Evolutionary conservation across 2,329 filamentous ascomycete species (phyloP).

Genomic region (Pyrenophora tritici-repentis): DNA sequence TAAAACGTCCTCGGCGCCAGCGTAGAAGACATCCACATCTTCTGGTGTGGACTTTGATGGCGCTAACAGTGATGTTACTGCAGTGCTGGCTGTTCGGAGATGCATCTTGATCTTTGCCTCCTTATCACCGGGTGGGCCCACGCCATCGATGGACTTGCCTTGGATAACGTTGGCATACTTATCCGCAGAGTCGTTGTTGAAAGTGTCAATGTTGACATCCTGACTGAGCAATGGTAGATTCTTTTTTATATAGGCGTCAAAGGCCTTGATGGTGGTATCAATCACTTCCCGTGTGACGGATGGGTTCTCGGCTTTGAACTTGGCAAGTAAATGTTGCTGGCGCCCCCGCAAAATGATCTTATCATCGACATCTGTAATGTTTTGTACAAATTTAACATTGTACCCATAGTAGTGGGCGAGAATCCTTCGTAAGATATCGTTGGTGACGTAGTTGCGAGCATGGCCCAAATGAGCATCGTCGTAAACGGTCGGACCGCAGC

Average conservation of each 20-base stretch:
- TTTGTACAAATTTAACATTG: constrained; percentile 86
- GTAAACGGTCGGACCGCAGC: constrained; percentile 85
- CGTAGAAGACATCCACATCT: constrained; percentile 57
- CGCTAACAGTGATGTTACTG: constrained; percentile 56
- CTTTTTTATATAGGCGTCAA: constrained; percentile 65
- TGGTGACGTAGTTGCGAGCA: constrained; percentile 87
- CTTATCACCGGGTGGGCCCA: constrained; percentile 67
- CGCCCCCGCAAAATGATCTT: constrained; percentile 70
- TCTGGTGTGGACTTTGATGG: constrained; percentile 37
- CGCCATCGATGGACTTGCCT: constrained; percentile 60
- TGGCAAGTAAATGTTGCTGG: constrained; percentile 75
- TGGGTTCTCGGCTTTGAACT: constrained; percentile 64
- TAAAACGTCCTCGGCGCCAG: constrained; percentile 69
- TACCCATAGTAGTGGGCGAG: constrained; percentile 82
- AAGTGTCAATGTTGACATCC: constrained; percentile 53
- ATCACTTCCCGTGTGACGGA: constrained; percentile 53
- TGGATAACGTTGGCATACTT: constrained; percentile 60
- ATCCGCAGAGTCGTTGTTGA: constrained; percentile 54
- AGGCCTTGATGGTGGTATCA: constrained; percentile 57
- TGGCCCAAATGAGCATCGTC: constrained; percentile 83
- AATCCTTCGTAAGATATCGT: constrained; percentile 84
- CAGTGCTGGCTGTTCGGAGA: constrained; percentile 64
- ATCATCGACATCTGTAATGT: constrained; percentile 70
- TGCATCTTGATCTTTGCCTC: constrained; percentile 93
- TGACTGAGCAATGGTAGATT: constrained; percentile 63